A percentile compares a stretch with the other conserved stretches of the same genome.
phyloP scores from a whole-genome alignment of 139 green algal species.

The Gonium pectorale region DNA sequence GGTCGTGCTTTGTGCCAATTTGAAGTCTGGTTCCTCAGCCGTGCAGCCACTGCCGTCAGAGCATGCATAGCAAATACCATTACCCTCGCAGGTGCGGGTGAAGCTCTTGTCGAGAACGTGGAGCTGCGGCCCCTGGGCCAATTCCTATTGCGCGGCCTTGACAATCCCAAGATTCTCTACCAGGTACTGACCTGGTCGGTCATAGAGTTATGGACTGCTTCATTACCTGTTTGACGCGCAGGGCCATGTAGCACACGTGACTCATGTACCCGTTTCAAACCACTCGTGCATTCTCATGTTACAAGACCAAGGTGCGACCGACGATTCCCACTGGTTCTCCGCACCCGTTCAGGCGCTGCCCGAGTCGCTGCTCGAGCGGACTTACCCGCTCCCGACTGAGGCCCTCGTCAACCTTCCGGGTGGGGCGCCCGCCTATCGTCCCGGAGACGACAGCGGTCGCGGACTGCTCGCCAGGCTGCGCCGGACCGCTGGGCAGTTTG shows the following conservation, averaged over 20 bases:
- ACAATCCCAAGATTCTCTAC: constrained; percentile 48
- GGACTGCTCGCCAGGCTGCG: constrained; percentile 29
- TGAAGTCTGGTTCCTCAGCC: too few relatives aligned
- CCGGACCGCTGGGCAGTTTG: constrained; percentile 11
- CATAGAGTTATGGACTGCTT: too few relatives aligned
- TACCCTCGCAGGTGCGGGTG: too few relatives aligned
- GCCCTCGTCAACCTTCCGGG: constrained; percentile 18
- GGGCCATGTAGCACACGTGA: too few relatives aligned
- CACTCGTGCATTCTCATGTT: too few relatives aligned
- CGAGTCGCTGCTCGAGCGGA: constrained; percentile 16
- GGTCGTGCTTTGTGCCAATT: too few relatives aligned
- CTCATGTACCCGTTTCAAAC: too few relatives aligned
- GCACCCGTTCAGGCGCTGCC: constrained; percentile 18
- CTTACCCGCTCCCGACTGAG: constrained; percentile 1
- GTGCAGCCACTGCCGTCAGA: too few relatives aligned
- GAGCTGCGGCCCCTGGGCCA: constrained; percentile 40
- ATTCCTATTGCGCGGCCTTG: constrained; percentile 46
- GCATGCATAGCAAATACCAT: too few relatives aligned
- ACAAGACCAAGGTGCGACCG: too few relatives aligned
- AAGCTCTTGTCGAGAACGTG: constrained; percentile 43
- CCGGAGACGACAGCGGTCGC: not conserved
- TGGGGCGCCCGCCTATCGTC: not conserved
- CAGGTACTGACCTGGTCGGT: constrained; percentile 26
- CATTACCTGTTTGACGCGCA: too few relatives aligned
- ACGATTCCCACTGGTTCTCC: not conserved